phyloP scores from a whole-genome alignment of 768 basidiomycete genomes.

The Naematelia encephala region DNA sequence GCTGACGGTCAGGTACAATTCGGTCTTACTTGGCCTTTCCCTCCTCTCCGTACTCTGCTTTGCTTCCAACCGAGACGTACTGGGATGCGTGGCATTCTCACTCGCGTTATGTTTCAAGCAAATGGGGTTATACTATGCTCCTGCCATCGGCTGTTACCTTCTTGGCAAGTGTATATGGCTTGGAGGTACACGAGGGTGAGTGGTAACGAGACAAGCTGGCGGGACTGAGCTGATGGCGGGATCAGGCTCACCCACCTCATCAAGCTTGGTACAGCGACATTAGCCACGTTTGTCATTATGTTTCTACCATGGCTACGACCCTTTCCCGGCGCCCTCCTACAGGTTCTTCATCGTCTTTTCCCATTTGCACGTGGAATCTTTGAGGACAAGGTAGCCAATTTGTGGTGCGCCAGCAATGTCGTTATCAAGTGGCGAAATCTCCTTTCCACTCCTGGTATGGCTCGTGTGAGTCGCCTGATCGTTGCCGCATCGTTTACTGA shows the following conservation, averaged over 20 bases:
- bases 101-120: slow-evolving; percentile 89
- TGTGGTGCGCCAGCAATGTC: slow-evolving; percentile 93
- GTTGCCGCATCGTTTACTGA: background rate
- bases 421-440: slow-evolving; percentile 73
- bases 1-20: slow-evolving; percentile 61
- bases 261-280: slow-evolving; percentile 64
- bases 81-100: slow-evolving; percentile 76
- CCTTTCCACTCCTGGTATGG: slow-evolving; percentile 24
- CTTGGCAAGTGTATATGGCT: slow-evolving; percentile 84
- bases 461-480: slow-evolving; percentile 19
- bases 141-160: slow-evolving; percentile 82
- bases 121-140: slow-evolving; percentile 92
- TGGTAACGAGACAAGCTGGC: background rate
- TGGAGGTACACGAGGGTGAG: slow-evolving; percentile 66
- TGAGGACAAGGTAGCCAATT: slow-evolving; percentile 70
- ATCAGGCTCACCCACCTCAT: slow-evolving; percentile 60
- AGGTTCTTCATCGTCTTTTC: slow-evolving; percentile 77
- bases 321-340: slow-evolving; percentile 53
- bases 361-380: slow-evolving; percentile 70
- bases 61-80: slow-evolving; percentile 63
- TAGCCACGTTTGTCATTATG: slow-evolving; percentile 63
- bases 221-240: background rate
- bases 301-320: slow-evolving; percentile 72
- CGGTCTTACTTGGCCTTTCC: slow-evolving; percentile 77
- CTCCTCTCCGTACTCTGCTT: slow-evolving; percentile 60